Evolutionary conservation across 2,329 filamentous ascomycete species (phyloP).

Genomic region (Dendryphion nanum): DNA sequence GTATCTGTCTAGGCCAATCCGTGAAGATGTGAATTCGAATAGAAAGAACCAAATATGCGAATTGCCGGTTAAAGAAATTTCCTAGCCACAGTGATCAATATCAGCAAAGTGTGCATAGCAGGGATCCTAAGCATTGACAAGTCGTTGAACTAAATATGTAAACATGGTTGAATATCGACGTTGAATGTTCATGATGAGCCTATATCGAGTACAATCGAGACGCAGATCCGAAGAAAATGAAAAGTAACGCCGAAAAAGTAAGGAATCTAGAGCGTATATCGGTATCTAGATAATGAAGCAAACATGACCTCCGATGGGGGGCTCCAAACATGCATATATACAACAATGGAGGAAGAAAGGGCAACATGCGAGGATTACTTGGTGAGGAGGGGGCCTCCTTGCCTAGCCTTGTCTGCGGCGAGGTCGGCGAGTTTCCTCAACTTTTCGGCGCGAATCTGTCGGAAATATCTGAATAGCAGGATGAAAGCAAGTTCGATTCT

Average conservation of each 20-base stretch:
- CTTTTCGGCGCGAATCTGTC: conserved; percentile 66
- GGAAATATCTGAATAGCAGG: conserved; percentile 78
- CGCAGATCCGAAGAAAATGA: neutral
- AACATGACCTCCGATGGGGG: neutral
- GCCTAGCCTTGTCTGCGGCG: conserved; percentile 56
- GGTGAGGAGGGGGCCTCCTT: conserved; percentile 28
- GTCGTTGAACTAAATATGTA: no score
- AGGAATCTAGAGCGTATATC: conserved; percentile 3
- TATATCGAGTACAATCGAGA: neutral
- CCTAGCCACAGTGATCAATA: no score
- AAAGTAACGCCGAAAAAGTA: conserved; percentile 1
- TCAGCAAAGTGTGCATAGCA: no score
- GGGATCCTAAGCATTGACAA: no score
- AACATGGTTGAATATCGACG: no score
- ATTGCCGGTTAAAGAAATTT: no score
- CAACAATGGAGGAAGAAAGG: neutral
- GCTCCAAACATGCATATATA: neutral
- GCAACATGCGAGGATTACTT: conserved; percentile 22
- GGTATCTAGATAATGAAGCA: conserved; percentile 1
- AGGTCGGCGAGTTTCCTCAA: conserved; percentile 65
- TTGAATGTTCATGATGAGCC: neutral
- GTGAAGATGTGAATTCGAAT: no score
- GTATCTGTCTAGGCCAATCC: no score
- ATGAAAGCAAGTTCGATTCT: conserved; percentile 85
- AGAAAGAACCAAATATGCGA: no score